phyloP scores from a whole-genome alignment of 2,329 filamentous ascomycete species.

The Verticillium zaregamsianum region DNA sequence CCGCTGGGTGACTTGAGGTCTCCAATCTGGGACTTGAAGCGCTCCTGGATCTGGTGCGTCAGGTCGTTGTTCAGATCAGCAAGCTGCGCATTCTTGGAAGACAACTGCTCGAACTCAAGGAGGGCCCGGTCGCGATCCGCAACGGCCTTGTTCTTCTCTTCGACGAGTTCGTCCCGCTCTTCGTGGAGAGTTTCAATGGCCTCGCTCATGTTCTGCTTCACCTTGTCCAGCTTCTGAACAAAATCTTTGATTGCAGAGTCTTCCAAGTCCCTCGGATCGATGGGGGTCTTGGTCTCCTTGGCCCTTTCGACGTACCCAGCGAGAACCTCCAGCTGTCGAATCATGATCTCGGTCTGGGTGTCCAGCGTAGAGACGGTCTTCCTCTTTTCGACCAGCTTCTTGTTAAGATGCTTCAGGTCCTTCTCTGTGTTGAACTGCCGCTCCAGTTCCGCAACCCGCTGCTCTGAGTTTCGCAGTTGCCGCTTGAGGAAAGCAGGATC shows the following conservation, averaged over 20 bases:
- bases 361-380: constrained; percentile 94
- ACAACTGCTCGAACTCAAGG: constrained; percentile 92
- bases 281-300: constrained; percentile 74
- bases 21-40: constrained; percentile 75
- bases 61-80: constrained; percentile 94
- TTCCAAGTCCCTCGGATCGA: constrained; percentile 79
- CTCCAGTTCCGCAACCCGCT: constrained; percentile 82
- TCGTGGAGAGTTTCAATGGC: constrained; percentile 57
- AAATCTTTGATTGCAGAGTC: constrained; percentile 89
- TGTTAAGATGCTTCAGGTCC: constrained; percentile 72
- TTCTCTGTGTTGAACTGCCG: constrained; percentile 66
- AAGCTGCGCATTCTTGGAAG: constrained; percentile 89
- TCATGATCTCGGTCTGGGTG: constrained; percentile 91
- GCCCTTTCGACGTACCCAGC: constrained; percentile 84
- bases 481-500: constrained; percentile 65
- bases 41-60: constrained; percentile 87
- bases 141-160: constrained; percentile 78
- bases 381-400: constrained; percentile 84
- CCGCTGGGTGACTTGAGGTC: constrained; percentile 48
- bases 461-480: constrained; percentile 76
- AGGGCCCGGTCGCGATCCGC: constrained; percentile 89
- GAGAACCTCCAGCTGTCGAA: constrained; percentile 84
- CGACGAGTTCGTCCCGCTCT: constrained; percentile 75
- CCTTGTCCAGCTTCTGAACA: constrained; percentile 66
- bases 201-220: constrained; percentile 55